These are phyloP conservation scores for Aspergillus calidoustus DNA, from an alignment of 2,329 filamentous ascomycete species.

Conservation along the genomic window DNA sequence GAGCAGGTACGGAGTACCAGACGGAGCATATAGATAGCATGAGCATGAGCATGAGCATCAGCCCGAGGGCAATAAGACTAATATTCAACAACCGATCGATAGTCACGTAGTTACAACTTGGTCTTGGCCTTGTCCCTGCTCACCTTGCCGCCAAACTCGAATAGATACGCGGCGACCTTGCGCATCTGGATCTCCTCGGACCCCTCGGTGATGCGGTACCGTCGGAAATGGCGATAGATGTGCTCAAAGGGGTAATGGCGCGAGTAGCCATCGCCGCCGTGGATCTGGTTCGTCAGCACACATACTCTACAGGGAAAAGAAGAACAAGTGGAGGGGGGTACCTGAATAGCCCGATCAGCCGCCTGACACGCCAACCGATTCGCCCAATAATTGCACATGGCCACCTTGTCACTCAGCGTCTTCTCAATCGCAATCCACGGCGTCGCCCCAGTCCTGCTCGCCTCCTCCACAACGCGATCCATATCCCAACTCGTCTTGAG, in stretches of 20 bases:
- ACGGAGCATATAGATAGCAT: not conserved
- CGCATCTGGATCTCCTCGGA: constrained; percentile 70
- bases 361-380: constrained; percentile 65
- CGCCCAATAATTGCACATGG: constrained; percentile 70
- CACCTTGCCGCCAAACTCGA: constrained; percentile 48
- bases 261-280: constrained; percentile 64
- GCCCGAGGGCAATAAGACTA: not conserved
- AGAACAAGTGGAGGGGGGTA: constrained; percentile 23
- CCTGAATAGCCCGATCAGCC: constrained; percentile 66
- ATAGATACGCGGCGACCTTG: constrained; percentile 65
- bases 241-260: constrained; percentile 66
- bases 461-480: constrained; percentile 51
- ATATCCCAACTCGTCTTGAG: constrained; percentile 65
- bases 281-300: constrained; percentile 38
- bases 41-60: not conserved
- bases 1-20: not conserved
- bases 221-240: constrained; percentile 67
- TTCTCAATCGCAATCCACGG: constrained; percentile 60
- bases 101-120: constrained; percentile 8
- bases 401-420: constrained; percentile 64
- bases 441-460: constrained; percentile 33
- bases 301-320: not conserved
- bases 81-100: not conserved
- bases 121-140: constrained; percentile 3
- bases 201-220: constrained; percentile 67